phyloP scores from a whole-genome alignment of 768 basidiomycete genomes.

The Boletus vinaceobasis region DNA sequence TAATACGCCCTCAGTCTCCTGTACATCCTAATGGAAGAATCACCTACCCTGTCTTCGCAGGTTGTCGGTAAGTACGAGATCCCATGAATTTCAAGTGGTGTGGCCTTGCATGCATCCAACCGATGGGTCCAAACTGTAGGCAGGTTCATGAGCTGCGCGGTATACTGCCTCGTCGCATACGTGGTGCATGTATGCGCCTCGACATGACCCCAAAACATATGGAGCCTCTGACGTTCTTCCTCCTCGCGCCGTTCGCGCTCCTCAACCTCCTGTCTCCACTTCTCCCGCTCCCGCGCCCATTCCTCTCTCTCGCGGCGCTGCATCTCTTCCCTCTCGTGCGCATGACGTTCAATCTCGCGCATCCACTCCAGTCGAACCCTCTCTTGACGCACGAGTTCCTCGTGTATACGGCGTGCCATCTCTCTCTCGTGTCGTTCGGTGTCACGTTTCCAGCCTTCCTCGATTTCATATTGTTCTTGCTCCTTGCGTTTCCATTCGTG shows the following conservation, averaged over 20 bases:
- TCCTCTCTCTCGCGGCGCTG: conserved; percentile 1
- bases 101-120: conserved; percentile 22
- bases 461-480: background rate
- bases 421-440: conserved; percentile 2
- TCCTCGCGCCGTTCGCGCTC: conserved; percentile 7
- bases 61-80: conserved; percentile 12
- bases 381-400: conserved; percentile 9
- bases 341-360: background rate
- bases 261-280: conserved; percentile 15
- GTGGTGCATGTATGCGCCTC: conserved; percentile 22
- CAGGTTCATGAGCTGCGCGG: conserved; percentile 29
- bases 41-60: conserved; percentile 24
- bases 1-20: background rate
- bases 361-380: background rate
- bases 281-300: background rate
- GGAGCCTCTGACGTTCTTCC: conserved; percentile 21
- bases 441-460: conserved; percentile 1
- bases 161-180: conserved; percentile 29
- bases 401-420: background rate
- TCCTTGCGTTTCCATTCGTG: conserved; percentile 3
- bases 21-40: no score
- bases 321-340: conserved; percentile 3
- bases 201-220: conserved; percentile 23
- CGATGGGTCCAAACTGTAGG: conserved; percentile 18
- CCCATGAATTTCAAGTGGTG: conserved; percentile 23